These are phyloP conservation scores for Candida sphagnicola DNA, from an alignment of 805 yeast genomes.

Conservation along the genomic window DNA sequence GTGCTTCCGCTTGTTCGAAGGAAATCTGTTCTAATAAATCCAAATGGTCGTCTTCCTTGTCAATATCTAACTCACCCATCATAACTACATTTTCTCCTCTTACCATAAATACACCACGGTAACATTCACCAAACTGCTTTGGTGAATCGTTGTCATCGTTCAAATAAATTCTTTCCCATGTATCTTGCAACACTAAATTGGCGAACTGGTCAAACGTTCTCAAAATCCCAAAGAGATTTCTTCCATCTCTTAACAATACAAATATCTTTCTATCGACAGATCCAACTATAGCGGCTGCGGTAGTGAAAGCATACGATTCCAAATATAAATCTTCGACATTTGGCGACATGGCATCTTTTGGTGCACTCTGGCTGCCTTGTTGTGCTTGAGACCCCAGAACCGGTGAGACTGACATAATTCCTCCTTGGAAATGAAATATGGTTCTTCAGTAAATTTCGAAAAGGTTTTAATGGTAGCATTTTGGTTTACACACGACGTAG, in stretches of 20 bases:
- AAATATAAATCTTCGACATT: constrained; percentile 57
- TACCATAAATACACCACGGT: constrained; percentile 77
- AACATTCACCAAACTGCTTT: constrained; percentile 66
- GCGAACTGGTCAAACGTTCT: constrained; percentile 96
- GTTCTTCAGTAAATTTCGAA: no score
- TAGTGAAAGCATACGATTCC: constrained; percentile 79
- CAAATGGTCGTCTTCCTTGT: constrained; percentile 71
- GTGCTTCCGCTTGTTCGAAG: constrained; percentile 56
- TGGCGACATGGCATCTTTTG: constrained; percentile 19
- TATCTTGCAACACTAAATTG: constrained; percentile 87
- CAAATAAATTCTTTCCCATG: constrained; percentile 78
- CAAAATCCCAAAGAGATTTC: constrained; percentile 80
- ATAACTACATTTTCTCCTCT: constrained; percentile 96
- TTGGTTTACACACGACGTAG: no score
- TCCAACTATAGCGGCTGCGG: constrained; percentile 87
- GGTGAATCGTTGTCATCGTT: constrained; percentile 34
- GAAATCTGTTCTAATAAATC: constrained; percentile 53
- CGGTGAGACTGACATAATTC: constrained; percentile 1
- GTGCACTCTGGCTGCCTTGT: constrained; percentile 9
- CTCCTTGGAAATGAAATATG: not conserved
- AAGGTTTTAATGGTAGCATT: not conserved
- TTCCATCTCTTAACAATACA: constrained; percentile 85
- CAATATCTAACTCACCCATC: constrained; percentile 91
- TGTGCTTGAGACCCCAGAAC: not conserved
- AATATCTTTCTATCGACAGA: constrained; percentile 80